Percentiles rank a stretch among this genome's conserved stretches.
phyloP scores from a whole-genome alignment of 179 eudicot species.

The Pouteria campechiana region DNA sequence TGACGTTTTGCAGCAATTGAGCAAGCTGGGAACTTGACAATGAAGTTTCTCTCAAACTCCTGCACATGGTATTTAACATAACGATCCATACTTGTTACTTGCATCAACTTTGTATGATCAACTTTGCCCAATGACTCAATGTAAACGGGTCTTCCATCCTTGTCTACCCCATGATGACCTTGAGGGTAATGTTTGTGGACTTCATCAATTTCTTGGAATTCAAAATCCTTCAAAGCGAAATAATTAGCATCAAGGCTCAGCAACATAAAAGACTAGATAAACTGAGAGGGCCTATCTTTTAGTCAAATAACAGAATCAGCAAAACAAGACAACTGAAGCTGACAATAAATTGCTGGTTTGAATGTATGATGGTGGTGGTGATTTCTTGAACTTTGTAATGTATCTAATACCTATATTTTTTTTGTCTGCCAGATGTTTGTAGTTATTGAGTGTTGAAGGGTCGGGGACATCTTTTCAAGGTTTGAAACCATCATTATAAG shows the following conservation, averaged over 20 bases:
- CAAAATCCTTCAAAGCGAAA: conserved; percentile 48
- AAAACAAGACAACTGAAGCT: too few relatives aligned
- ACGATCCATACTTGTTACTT: conserved; percentile 82
- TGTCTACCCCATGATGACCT: conserved; percentile 94
- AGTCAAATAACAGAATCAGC: too few relatives aligned
- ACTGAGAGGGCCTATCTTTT: too few relatives aligned
- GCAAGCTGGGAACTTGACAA: conserved; percentile 81
- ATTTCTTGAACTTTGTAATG: too few relatives aligned
- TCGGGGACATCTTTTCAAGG: too few relatives aligned
- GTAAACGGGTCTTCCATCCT: conserved; percentile 88
- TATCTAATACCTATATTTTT: too few relatives aligned
- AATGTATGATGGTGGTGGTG: too few relatives aligned
- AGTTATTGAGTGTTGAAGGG: too few relatives aligned
- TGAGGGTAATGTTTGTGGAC: conserved; percentile 85
- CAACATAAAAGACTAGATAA: too few relatives aligned
- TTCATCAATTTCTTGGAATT: conserved; percentile 63
- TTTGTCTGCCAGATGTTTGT: too few relatives aligned
- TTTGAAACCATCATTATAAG: too few relatives aligned
- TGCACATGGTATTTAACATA: conserved; percentile 71
- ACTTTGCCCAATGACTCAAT: conserved; percentile 87
- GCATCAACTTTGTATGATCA: conserved; percentile 73
- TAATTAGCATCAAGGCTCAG: background rate
- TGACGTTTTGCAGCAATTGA: conserved; percentile 73
- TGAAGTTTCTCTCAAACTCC: conserved; percentile 90
- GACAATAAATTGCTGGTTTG: too few relatives aligned